These are phyloP conservation scores for Fusarium pilosicola DNA, from an alignment of 2,329 filamentous ascomycete species.

Conservation along the genomic window DNA sequence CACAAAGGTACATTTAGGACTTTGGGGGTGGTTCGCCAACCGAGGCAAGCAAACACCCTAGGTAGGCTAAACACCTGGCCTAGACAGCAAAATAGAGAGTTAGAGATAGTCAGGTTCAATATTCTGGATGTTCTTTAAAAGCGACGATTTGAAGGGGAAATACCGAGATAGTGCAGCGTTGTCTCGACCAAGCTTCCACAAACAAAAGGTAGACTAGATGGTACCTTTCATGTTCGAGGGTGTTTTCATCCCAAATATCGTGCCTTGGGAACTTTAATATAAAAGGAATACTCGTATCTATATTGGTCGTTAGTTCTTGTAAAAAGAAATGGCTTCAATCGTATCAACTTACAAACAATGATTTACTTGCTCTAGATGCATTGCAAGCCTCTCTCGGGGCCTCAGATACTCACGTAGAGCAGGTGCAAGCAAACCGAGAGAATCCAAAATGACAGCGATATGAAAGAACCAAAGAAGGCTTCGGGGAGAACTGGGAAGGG, in stretches of 20 bases:
- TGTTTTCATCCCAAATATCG: background rate
- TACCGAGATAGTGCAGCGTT: background rate
- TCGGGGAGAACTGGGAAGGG: background rate
- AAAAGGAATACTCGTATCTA: background rate
- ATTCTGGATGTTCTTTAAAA: background rate
- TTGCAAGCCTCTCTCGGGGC: background rate
- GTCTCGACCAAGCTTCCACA: background rate
- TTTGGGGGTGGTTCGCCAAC: background rate
- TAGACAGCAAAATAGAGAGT: background rate
- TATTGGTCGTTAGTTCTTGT: background rate
- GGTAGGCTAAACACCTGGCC: too few species aligned
- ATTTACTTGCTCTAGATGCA: background rate
- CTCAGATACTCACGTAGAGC: background rate
- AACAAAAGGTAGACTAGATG: background rate
- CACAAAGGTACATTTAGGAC: background rate
- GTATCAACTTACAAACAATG: background rate
- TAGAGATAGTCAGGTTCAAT: background rate
- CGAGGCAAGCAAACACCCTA: background rate
- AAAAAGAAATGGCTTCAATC: background rate
- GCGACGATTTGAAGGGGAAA: background rate
- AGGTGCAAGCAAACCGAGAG: background rate
- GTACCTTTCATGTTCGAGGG: background rate
- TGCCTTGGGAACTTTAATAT: too few species aligned
- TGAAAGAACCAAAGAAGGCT: background rate
- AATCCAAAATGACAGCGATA: background rate